Percentiles rank a stretch among this genome's conserved stretches.
Evolutionary conservation across 208 protist genomes (phyloP).

Genomic region (Sergeia podlipaevii): DNA sequence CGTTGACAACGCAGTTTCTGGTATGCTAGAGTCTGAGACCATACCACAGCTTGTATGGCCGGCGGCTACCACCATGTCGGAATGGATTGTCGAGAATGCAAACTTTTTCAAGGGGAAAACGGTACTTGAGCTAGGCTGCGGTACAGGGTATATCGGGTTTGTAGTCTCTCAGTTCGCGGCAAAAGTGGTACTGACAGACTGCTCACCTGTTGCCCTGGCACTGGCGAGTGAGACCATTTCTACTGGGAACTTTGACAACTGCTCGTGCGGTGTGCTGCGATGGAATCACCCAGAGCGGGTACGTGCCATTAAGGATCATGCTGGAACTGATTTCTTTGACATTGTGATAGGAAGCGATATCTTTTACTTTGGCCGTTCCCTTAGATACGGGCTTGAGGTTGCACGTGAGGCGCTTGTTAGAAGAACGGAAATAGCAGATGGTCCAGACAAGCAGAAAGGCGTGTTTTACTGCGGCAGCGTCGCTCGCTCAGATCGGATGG

Average conservation of each 20-base stretch:
- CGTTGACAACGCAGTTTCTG: not conserved
- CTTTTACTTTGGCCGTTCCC: slow-evolving; percentile 48
- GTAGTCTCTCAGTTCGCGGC: slow-evolving; percentile 19
- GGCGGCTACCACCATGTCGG: slow-evolving; percentile 20
- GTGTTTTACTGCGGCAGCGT: slow-evolving; percentile 42
- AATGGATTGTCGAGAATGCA: slow-evolving; percentile 22
- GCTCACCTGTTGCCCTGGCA: slow-evolving; percentile 40
- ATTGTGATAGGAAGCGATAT: slow-evolving; percentile 59
- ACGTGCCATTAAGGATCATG: slow-evolving; percentile 10
- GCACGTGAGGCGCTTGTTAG: slow-evolving; percentile 24
- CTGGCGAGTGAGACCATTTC: slow-evolving; percentile 19
- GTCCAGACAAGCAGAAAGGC: not conserved
- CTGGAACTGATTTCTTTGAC: slow-evolving; percentile 28
- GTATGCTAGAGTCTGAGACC: slow-evolving; percentile 34
- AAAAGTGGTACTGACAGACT: slow-evolving; percentile 42
- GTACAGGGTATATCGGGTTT: slow-evolving; percentile 45
- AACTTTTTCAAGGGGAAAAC: slow-evolving; percentile 28
- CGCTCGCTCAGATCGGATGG: slow-evolving; percentile 51
- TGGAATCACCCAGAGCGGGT: slow-evolving; percentile 41
- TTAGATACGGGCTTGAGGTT: slow-evolving; percentile 31
- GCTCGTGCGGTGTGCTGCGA: slow-evolving; percentile 14
- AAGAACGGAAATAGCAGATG: too few relatives aligned
- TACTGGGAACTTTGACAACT: slow-evolving; percentile 15
- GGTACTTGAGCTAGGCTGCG: slow-evolving; percentile 57
- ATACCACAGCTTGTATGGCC: slow-evolving; percentile 57